phyloP scores from a whole-genome alignment of 176 grass and related monocot genomes.

The Carex pumila region DNA sequence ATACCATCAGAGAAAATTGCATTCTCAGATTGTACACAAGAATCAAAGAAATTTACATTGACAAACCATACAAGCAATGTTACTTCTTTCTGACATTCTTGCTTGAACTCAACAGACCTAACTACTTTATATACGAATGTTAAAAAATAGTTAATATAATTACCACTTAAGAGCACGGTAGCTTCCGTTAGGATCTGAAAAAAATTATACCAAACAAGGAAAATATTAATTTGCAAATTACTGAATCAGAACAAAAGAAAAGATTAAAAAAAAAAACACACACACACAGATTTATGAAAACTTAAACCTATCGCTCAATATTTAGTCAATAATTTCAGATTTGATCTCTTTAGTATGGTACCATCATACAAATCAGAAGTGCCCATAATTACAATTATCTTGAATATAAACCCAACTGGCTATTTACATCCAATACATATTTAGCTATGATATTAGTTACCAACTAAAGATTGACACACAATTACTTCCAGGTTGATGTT shows the following conservation, averaged over 20 bases:
- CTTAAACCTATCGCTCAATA: neutral
- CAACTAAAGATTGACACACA: neutral
- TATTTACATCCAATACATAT: too few species aligned
- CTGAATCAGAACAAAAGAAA: neutral
- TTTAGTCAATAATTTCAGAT: neutral
- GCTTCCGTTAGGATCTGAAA: conserved; percentile 62
- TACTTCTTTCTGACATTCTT: neutral
- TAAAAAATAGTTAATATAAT: neutral
- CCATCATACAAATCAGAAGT: neutral
- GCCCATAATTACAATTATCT: neutral
- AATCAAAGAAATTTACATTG: neutral
- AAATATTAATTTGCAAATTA: neutral
- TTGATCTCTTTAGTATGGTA: neutral
- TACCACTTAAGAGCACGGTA: conserved; percentile 59
- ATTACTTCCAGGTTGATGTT: too few species aligned
- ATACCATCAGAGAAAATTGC: neutral
- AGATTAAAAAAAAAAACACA: neutral
- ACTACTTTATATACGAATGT: neutral
- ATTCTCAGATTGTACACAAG: neutral
- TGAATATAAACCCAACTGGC: neutral
- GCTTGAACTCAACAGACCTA: neutral
- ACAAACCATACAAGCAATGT: neutral
- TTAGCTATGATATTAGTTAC: too few species aligned
- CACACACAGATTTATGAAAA: neutral
- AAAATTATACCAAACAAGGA: conserved; percentile 6